Base-by-base conservation (phyloP, 2,329 filamentous ascomycete species). In the Mollisiaceae sp. region DNA sequence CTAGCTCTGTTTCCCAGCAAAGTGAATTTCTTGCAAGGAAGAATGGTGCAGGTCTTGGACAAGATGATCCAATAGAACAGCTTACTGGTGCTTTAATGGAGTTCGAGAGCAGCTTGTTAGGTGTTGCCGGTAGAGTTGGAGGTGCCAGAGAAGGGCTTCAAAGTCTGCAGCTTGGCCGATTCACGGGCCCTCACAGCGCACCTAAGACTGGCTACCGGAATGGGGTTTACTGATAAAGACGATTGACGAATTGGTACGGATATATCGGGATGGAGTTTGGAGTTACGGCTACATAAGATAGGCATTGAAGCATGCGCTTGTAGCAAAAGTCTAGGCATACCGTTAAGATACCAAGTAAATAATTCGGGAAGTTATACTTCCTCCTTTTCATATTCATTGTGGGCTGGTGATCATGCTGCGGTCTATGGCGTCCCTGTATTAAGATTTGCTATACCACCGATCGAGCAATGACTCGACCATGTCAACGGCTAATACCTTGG, bases 71-170 rank as follows among this genome's bases (percentile, higher is more conserved):
- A 68, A 77, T 81, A 22, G 77, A 80, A 41, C 82, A 85, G 73
- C 79, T 90, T 54, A 85, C 84, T 18, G 83, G 81, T 14, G 87
- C 88, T 52, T 80, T 91, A 69, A 80, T 84, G 20, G 88, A 90
- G 70, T 89, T 91, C 66, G 87, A 91, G 77, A 82, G 85, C 70
- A 84, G 87, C 64, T 88, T 91, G 63, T 76, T 89, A 63, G 83
- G 85, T 61, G 87, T 89, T 63, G 88, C 88, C 5, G 81, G 83
- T 27, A 83, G 86, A 63, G 82, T 91, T 59, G 87, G 86, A 2
- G 79, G 79, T 56, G 83, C 82, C 4, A 84, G 86, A 67, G 88
- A 90, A 74, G 83, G 84, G 41, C 82, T 89, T 64, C 87, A 88
- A 62, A 83, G 83, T 68, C 75, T 89, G 60, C 83, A 85, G 70